Evolutionary conservation across 2,329 filamentous ascomycete genomes (phyloP).

Genomic region (Aspergillus calidoustus): DNA sequence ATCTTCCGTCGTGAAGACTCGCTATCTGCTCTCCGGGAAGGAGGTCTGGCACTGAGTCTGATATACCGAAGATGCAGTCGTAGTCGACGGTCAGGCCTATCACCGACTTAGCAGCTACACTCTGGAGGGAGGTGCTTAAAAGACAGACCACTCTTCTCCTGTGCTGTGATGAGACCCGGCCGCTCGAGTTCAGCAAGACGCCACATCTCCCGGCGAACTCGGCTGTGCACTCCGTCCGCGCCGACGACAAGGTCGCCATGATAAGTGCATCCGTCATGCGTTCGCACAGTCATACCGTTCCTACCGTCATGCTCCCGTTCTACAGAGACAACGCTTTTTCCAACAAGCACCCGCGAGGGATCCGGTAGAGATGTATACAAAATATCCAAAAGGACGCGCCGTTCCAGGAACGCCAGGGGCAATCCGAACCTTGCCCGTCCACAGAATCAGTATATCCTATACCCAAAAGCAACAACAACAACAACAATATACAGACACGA

Average conservation of each 20-base stretch:
- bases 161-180: background rate
- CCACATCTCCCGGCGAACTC: conserved; percentile 40
- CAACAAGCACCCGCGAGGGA: conserved; percentile 35
- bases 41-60: conserved; percentile 17
- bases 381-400: conserved; percentile 25
- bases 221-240: conserved; percentile 50
- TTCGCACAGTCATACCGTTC: conserved; percentile 33
- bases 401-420: conserved; percentile 17
- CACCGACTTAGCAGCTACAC: background rate
- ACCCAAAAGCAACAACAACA: background rate
- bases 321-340: conserved; percentile 34
- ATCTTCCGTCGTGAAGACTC: conserved; percentile 17
- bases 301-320: conserved; percentile 17
- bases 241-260: conserved; percentile 46
- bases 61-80: conserved; percentile 35
- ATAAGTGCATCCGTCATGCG: conserved; percentile 39
- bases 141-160: conserved; percentile 10
- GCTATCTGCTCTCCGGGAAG: conserved; percentile 20
- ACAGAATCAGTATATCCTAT: background rate
- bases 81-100: conserved; percentile 29
- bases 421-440: conserved; percentile 18
- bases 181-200: conserved; percentile 6
- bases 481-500: background rate
- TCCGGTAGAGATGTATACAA: conserved; percentile 29
- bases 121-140: background rate